Evolutionary conservation across 2,329 filamentous ascomycete species (phyloP), one percentile per base, ranked within the genome.

Genomic region (Ceratocystis cacaofunesta): DNA sequence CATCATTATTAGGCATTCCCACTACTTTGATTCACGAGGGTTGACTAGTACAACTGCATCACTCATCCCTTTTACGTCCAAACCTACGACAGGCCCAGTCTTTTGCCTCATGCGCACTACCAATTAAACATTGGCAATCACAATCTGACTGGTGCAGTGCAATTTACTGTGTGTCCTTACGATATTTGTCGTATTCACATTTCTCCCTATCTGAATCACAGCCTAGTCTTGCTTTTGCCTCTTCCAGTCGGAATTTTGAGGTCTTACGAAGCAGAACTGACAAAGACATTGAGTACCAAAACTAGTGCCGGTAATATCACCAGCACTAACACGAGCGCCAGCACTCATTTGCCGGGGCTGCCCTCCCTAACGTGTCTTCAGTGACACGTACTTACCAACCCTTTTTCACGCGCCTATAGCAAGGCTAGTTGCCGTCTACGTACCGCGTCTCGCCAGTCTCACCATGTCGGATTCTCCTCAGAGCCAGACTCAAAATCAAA

Each of bases 381-480:
- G 19, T 25, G 19, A 15, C 48, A 52, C 48, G 22, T 25, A 10
- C 8, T 52, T 25, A 12, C 48, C 25, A 17, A 15, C 5, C 19
- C n/a, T 8, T 58, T 58, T 58, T 32, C 55, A 15, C 55, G 55
- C 32, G 55, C 22, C 7, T 58, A 58, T 36, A 58, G 32, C n/a
- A 32, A 36, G 55, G 12, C 28, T 36, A 58, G 15, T n/a, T 25
- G 55, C 28, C 4, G 28, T 32, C 7, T 7, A 58, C 28, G n/a
- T 19, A 58, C 5, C 55, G 30, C 55, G 30, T 32, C 7, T 17
- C 55, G 22, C 46, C 22, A 50, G 15, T 58, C 17, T 58, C 50
- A 43, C 7, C 41, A 94, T 96, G 92, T 95, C 92, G 82, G 89
- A 84, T 78, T 84, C 82, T 78, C 81, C 82, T 78, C 82, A 90